Evolutionary conservation across 2,329 filamentous ascomycete species (phyloP).

Genomic region (Macrophomina tecta): DNA sequence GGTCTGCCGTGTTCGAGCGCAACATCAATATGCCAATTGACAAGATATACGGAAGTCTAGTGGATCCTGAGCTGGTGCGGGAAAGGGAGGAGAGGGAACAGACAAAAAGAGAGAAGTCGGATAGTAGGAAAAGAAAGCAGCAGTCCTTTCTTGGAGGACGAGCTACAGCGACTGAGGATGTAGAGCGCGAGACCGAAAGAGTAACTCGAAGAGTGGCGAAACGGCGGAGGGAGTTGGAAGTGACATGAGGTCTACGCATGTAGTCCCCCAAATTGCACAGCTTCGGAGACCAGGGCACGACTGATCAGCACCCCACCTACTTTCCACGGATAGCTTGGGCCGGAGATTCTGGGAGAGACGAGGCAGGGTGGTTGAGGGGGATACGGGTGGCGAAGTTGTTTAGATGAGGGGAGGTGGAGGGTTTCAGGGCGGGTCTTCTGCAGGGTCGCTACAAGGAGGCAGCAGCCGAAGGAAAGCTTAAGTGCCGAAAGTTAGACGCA

Average conservation of each 20-base stretch:
- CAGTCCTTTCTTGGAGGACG: neutral
- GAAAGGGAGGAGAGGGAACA: neutral
- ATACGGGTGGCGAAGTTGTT: neutral
- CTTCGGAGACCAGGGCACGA: neutral
- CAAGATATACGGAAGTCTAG: conserved; percentile 6
- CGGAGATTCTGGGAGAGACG: neutral
- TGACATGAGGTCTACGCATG: neutral
- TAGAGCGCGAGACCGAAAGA: neutral
- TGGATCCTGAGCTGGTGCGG: neutral
- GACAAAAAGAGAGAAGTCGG: neutral
- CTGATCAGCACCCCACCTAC: conserved; percentile 14
- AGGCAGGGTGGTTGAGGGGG: neutral
- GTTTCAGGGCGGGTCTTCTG: neutral
- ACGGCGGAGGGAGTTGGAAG: neutral
- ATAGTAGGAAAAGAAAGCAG: neutral
- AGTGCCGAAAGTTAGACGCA: conserved; percentile 1
- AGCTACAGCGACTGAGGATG: neutral
- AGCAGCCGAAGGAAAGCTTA: neutral
- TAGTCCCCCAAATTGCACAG: neutral
- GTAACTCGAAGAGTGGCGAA: neutral
- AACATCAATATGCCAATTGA: conserved; percentile 4
- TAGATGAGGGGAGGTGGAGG: neutral
- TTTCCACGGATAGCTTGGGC: too few species aligned
- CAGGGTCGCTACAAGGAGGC: neutral
- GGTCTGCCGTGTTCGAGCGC: conserved; percentile 8